Percentiles rank a stretch among this genome's conserved stretches.
Conservation (phyloP, 805 yeast genomes). For the Priceomyces haplophilus region DNA sequence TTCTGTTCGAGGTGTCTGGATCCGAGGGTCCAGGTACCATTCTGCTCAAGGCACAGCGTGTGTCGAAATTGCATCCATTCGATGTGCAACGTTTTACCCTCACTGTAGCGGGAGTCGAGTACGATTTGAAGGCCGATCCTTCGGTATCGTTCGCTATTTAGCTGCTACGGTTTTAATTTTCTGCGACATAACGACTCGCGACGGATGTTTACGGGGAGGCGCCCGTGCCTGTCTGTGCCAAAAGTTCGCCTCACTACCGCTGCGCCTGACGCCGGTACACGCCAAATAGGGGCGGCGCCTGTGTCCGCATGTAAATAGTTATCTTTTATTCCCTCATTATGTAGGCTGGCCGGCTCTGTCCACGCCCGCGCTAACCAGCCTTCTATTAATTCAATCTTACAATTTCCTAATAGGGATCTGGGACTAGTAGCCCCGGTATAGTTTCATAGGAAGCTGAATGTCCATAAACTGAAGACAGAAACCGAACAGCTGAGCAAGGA, state of each 20-base stretch:
- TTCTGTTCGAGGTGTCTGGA: conserved; percentile 70
- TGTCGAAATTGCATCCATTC: conserved; percentile 49
- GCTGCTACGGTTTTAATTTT: background rate
- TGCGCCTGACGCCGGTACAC: background rate
- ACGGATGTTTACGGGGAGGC: too few species aligned
- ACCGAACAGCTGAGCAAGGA: background rate
- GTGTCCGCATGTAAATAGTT: background rate
- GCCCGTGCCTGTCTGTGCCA: too few species aligned
- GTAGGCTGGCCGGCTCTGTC: background rate
- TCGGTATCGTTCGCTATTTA: conserved; percentile 27
- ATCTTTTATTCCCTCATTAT: background rate
- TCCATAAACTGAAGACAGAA: background rate
- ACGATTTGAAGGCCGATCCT: conserved; percentile 30
- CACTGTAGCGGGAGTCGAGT: conserved; percentile 19
- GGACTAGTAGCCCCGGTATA: conserved; percentile 1
- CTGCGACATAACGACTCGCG: too few species aligned
- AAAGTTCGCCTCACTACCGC: too few species aligned
- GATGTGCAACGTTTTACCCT: conserved; percentile 32
- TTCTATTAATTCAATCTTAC: background rate
- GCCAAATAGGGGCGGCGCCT: too few species aligned
- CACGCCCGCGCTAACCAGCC: background rate
- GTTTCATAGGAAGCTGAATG: background rate
- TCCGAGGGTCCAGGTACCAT: conserved; percentile 50
- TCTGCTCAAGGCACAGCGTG: conserved; percentile 71
- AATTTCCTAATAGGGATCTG: background rate